phyloP scores from a whole-genome alignment of 345 rosid genomes.

The Syzygium oleosum region DNA sequence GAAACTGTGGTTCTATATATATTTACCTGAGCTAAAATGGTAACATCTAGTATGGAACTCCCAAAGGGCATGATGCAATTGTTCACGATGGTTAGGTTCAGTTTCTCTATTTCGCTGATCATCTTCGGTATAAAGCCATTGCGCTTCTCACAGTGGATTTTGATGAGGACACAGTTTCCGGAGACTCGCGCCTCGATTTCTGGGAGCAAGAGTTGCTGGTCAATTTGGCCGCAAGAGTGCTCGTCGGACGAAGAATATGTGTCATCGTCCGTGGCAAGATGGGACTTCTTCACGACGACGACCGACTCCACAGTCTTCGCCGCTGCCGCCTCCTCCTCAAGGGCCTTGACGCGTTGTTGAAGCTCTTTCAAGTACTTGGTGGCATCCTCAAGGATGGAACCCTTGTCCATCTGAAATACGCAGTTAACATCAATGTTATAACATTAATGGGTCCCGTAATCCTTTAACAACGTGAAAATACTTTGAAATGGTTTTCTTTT shows the following conservation, averaged over 20 bases:
- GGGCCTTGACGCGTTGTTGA: constrained; percentile 44
- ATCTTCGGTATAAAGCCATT: background rate
- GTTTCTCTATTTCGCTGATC: background rate
- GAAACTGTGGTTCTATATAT: background rate
- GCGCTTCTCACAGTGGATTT: constrained; percentile 3
- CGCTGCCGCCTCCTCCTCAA: constrained; percentile 34
- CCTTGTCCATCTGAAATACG: constrained; percentile 48
- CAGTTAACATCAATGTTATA: background rate
- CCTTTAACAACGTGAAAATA: no score
- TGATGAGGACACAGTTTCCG: background rate
- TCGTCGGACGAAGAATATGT: constrained; percentile 19
- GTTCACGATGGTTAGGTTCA: background rate
- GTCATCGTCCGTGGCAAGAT: constrained; percentile 22
- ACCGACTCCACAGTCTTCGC: constrained; percentile 39
- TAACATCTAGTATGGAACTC: constrained; percentile 2
- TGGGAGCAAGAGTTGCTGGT: background rate
- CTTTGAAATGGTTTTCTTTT: no score
- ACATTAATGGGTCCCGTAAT: background rate
- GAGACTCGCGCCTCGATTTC: constrained; percentile 10
- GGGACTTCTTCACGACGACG: constrained; percentile 46
- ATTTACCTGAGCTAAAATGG: constrained; percentile 6
- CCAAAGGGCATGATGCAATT: constrained; percentile 8
- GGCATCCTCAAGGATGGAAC: constrained; percentile 62
- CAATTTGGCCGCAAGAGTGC: constrained; percentile 7
- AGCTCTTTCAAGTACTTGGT: constrained; percentile 56